Evolutionary conservation across 2,329 filamentous ascomycete genomes (phyloP).

Genomic region (Pseudogymnoascus sp.): DNA sequence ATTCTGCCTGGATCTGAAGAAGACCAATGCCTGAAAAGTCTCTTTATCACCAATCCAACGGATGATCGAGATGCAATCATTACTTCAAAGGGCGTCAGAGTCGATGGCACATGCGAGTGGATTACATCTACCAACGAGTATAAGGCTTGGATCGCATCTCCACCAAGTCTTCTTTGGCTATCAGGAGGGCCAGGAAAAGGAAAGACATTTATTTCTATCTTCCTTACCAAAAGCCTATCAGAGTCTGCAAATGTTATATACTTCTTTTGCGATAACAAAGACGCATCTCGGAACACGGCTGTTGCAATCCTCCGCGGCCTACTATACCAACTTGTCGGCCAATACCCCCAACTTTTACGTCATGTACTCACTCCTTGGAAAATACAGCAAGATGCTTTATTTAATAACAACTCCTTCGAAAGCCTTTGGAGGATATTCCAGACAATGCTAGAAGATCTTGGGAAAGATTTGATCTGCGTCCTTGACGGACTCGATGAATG

Average conservation of each 20-base stretch:
- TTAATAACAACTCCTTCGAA: constrained; percentile 17
- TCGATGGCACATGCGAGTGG: constrained; percentile 23
- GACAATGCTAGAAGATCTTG: constrained; percentile 19
- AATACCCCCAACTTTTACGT: constrained; percentile 11
- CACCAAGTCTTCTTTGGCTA: constrained; percentile 27
- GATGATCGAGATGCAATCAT: constrained; percentile 18
- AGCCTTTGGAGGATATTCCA: constrained; percentile 22
- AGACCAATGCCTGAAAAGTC: background rate
- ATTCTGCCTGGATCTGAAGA: background rate
- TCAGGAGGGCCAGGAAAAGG: constrained; percentile 32
- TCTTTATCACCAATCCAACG: constrained; percentile 16
- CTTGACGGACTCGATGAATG: constrained; percentile 27
- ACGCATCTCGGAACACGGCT: constrained; percentile 32
- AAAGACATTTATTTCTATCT: constrained; percentile 31
- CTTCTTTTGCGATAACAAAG: constrained; percentile 39
- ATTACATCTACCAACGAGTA: constrained; percentile 14
- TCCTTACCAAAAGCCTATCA: constrained; percentile 4
- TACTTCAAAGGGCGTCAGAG: constrained; percentile 14
- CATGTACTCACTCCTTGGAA: constrained; percentile 13
- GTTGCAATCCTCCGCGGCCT: constrained; percentile 36
- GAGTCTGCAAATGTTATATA: constrained; percentile 13
- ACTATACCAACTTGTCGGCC: constrained; percentile 31
- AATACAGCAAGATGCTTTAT: constrained; percentile 11
- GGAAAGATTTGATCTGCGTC: constrained; percentile 19
- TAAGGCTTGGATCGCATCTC: constrained; percentile 21